Evolutionary conservation across 805 yeast species (phyloP), one percentile per base, ranked within the genome.

Genomic region (Ogataea pini): DNA sequence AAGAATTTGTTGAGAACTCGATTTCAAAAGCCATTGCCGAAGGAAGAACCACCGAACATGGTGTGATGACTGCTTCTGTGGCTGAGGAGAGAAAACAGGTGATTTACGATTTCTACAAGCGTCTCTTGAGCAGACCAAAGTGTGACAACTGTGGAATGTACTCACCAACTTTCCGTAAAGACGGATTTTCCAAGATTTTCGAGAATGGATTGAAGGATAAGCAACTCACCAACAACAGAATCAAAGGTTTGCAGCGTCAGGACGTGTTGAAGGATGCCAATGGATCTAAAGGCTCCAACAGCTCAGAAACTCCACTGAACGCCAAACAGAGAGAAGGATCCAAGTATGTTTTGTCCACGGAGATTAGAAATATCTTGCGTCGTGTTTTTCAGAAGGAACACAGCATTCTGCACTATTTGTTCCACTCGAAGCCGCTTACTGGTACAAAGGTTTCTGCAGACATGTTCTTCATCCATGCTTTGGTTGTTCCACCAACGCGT

Each of bases 91-190:
- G 99, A 71, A 90, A 92, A 65, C 65, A 64, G 9, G 58, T 76
- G 39, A 75, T 89, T 55, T 85, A 82, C 49, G 89, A 85, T 29
- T 85, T 91, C 60, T 88, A 90, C 73, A 80, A 79, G 59, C 79
- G 79, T 59, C 68, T 91, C 42, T 71, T 88, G 54, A 68, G 86
- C 41, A 82, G 97, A 68, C 84, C 90, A 47, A 87, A 84, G 68
- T 94, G 99, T 79, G 96, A 89, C 61, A 90, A 91, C 70, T 94
- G 99, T 78, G 89, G 90, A 37, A 88, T 91, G 96, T 88, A 76
- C 68, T 89, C 97, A 38, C 98, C 99, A 47, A 76, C 85, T 29
- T 92, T 85, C 75, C 83, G 99, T 72, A 92, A 91, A 62, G 99
- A 94, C 65, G 99, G 99, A 0, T 85, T 82, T 63, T 79, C 91